Percentiles rank a stretch among this genome's conserved stretches.
Evolutionary conservation across 768 basidiomycete species (phyloP).

Genomic region (Mycena capillaripes): DNA sequence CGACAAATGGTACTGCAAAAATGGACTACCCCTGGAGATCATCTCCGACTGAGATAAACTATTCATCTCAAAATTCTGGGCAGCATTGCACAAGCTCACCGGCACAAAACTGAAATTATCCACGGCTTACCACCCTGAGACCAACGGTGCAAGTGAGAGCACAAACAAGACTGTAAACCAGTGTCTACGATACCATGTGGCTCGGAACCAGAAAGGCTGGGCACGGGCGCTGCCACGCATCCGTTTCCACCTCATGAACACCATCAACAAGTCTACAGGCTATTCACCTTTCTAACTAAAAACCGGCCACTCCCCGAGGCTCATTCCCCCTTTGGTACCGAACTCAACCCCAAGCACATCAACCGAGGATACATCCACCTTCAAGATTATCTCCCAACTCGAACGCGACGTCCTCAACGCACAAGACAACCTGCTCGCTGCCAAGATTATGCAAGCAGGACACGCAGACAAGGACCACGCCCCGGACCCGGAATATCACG

Average conservation of each 20-base stretch:
- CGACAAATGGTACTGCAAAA: constrained; percentile 46
- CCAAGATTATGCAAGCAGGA: background rate
- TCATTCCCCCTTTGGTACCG: constrained; percentile 5
- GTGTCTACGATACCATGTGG: constrained; percentile 30
- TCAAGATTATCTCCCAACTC: background rate
- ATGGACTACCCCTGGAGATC: constrained; percentile 9
- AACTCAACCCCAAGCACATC: background rate
- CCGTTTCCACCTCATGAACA: too few species aligned
- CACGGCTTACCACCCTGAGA: constrained; percentile 48
- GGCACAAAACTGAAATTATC: constrained; percentile 43
- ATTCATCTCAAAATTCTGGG: constrained; percentile 49
- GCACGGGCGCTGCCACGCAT: constrained; percentile 15
- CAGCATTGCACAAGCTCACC: too few species aligned
- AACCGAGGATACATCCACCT: background rate
- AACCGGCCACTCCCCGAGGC: too few species aligned
- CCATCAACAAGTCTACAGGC: too few species aligned
- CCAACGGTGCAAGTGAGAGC: constrained; percentile 43
- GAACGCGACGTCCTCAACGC: too few species aligned
- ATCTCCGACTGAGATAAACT: constrained; percentile 39
- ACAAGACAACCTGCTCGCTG: background rate
- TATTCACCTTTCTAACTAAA: too few species aligned
- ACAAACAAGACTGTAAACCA: constrained; percentile 43
- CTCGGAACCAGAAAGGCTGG: constrained; percentile 41
- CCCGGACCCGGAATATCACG: background rate
- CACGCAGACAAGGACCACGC: background rate